phyloP scores from a whole-genome alignment of 2,329 filamentous ascomycete genomes.

The Claviceps sp. region DNA sequence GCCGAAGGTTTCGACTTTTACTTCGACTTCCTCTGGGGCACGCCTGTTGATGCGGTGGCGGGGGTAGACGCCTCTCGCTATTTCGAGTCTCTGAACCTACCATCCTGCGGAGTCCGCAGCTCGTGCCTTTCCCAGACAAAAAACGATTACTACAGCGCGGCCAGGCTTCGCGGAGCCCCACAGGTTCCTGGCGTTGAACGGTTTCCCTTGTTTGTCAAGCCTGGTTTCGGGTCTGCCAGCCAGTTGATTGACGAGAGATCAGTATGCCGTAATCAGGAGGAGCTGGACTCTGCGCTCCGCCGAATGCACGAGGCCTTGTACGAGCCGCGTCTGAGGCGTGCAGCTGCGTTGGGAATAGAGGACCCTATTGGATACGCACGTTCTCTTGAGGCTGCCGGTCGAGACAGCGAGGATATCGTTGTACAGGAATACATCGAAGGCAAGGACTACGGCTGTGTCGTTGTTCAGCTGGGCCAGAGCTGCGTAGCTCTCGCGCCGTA shows the following conservation, averaged over 20 bases:
- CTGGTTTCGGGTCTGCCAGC: neutral
- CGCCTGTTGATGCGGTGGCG: neutral
- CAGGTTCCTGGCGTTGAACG: neutral
- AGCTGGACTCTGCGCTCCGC: neutral
- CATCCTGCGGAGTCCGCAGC: neutral
- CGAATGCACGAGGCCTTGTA: neutral
- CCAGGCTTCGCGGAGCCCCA: neutral
- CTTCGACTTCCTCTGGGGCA: neutral
- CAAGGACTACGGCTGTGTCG: neutral
- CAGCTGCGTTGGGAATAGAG: neutral
- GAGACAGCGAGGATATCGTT: neutral
- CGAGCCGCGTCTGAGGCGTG: neutral
- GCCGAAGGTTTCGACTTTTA: neutral
- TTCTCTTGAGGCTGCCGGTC: neutral
- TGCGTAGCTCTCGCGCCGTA: neutral
- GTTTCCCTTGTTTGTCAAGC: conserved; percentile 1
- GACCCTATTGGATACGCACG: neutral
- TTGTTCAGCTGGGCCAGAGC: neutral
- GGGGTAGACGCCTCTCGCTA: neutral
- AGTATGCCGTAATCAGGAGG: neutral
- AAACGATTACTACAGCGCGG: neutral
- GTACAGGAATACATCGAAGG: conserved; percentile 1
- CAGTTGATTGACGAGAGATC: neutral
- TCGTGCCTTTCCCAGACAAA: neutral
- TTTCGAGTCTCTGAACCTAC: neutral